These are phyloP conservation scores for Apophysomyces trapeziformis DNA, from an alignment of 371 early-diverging fungal species.

Conservation along the genomic window DNA sequence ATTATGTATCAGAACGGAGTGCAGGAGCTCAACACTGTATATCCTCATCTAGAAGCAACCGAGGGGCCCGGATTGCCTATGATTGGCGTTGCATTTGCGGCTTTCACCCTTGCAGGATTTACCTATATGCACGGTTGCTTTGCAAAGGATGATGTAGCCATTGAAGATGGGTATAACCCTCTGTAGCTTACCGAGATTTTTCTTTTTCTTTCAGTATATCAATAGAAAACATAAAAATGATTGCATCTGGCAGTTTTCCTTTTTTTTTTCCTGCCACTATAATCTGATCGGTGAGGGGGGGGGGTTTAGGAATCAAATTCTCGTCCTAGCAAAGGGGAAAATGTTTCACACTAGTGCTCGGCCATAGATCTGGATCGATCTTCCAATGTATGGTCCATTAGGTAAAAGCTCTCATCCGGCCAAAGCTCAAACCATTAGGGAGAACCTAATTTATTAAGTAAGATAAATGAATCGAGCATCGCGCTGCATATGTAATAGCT, in stretches of 20 bases:
- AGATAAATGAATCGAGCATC: neutral
- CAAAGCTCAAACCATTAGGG: neutral
- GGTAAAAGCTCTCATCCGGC: too few relatives aligned
- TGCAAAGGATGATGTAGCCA: conserved; percentile 23
- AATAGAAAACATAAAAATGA: neutral
- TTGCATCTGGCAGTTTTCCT: too few relatives aligned
- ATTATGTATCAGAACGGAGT: conserved; percentile 46
- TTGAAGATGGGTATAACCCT: conserved; percentile 38
- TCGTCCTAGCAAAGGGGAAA: too few relatives aligned
- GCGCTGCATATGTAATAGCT: neutral
- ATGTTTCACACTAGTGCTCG: too few relatives aligned
- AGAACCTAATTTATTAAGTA: neutral
- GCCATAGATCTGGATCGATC: too few relatives aligned
- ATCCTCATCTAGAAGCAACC: conserved; percentile 42
- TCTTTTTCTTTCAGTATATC: too few relatives aligned
- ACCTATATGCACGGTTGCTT: conserved; percentile 39
- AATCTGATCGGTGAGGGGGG: too few relatives aligned
- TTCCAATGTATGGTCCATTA: too few relatives aligned
- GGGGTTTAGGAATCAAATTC: too few relatives aligned
- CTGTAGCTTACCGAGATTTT: conserved; percentile 17
- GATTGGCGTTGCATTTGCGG: conserved; percentile 43
- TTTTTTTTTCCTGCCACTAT: too few relatives aligned
- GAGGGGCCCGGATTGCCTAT: conserved; percentile 40
- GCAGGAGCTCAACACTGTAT: conserved; percentile 31
- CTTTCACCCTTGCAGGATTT: conserved; percentile 30